These are phyloP conservation scores for Lecanicillium sp. DNA, from an alignment of 2,329 filamentous ascomycete genomes.

Conservation along the genomic window DNA sequence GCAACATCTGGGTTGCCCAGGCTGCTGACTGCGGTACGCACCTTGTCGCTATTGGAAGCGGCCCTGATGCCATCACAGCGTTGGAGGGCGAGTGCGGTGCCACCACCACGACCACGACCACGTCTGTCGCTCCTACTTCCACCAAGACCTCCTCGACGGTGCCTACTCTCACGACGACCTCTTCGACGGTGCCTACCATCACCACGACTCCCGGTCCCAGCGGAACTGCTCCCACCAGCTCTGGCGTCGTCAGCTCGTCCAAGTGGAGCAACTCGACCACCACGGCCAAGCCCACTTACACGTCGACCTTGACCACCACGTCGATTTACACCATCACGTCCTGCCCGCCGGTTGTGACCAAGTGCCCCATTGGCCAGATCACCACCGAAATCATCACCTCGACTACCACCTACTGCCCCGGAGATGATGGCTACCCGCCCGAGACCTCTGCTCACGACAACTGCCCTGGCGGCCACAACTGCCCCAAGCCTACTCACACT, in stretches of 20 bases:
- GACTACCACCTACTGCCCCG: constrained; percentile 26
- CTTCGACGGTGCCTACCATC: constrained; percentile 15
- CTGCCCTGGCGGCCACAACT: constrained; percentile 11
- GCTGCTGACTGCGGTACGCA: constrained; percentile 16
- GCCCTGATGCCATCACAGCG: constrained; percentile 19
- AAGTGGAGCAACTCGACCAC: constrained; percentile 8
- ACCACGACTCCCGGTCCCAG: constrained; percentile 4
- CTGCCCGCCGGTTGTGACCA: constrained; percentile 26
- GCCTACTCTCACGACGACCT: constrained; percentile 11
- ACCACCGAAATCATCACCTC: constrained; percentile 4
- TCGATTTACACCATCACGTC: constrained; percentile 33
- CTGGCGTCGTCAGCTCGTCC: constrained; percentile 1
- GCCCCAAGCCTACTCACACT: not conserved
- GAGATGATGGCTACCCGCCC: constrained; percentile 7
- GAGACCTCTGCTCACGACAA: constrained; percentile 5
- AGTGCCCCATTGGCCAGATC: constrained; percentile 33
- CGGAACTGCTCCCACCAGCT: constrained; percentile 4
- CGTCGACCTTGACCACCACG: constrained; percentile 35
- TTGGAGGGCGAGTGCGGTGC: constrained; percentile 6
- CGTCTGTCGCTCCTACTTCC: constrained; percentile 3
- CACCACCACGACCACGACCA: constrained; percentile 6
- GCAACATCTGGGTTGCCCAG: constrained; percentile 16
- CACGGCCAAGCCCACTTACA: constrained; percentile 10
- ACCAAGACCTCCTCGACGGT: constrained; percentile 2
- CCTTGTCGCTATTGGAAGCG: constrained; percentile 18